phyloP scores from a whole-genome alignment of 2,329 filamentous ascomycete species.

The Sarocladiaceae sp. region DNA sequence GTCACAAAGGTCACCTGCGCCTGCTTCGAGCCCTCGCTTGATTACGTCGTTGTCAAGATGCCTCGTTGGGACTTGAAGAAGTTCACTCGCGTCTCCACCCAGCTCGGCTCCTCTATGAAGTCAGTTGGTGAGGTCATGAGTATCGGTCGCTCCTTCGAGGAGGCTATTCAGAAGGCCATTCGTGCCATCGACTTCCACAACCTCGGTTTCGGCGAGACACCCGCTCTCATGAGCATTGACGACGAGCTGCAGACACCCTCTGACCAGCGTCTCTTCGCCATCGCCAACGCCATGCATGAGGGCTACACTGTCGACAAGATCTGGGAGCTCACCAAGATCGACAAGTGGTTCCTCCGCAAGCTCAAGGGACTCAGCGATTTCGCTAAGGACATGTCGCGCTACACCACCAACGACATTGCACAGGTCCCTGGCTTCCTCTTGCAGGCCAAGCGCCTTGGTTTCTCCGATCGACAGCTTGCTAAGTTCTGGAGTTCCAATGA shows the following conservation, averaged over 20 bases:
- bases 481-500: constrained; percentile 95
- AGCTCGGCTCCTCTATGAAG: constrained; percentile 98
- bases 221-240: constrained; percentile 90
- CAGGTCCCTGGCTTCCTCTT: constrained; percentile 61
- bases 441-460: constrained; percentile 87
- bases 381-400: constrained; percentile 67
- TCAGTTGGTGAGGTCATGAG: constrained; percentile 99
- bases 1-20: constrained; percentile 94
- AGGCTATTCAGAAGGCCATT: constrained; percentile 97
- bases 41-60: constrained; percentile 98
- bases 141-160: constrained; percentile 93
- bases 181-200: constrained; percentile 93
- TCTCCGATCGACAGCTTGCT: constrained; percentile 87
- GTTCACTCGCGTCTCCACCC: constrained; percentile 92
- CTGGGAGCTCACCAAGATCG: constrained; percentile 96
- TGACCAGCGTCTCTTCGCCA: constrained; percentile 93
- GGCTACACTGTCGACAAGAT: constrained; percentile 96
- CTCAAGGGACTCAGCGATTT: constrained; percentile 90
- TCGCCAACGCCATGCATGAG: constrained; percentile 93
- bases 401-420: constrained; percentile 57
- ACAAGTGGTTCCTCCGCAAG: constrained; percentile 95
- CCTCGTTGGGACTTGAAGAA: constrained; percentile 99
- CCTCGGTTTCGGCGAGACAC: constrained; percentile 86
- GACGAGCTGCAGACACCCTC: constrained; percentile 95
- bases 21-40: constrained; percentile 96